Evolutionary conservation across 164 flowering plant species (phyloP).

Genomic region (Platanus orientalis): DNA sequence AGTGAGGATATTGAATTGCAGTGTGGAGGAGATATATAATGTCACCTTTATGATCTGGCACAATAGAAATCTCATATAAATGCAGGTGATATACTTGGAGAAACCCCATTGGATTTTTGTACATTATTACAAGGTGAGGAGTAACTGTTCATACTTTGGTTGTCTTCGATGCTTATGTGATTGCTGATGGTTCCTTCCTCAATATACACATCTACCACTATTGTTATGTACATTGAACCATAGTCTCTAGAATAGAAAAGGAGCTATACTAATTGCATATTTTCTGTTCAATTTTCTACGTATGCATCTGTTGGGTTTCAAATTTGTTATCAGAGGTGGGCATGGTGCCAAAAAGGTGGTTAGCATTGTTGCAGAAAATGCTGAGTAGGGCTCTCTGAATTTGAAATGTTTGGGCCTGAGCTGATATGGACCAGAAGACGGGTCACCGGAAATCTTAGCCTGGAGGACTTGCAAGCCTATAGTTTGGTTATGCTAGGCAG

Average conservation of each 20-base stretch:
- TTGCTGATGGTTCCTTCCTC: neutral
- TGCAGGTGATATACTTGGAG: conserved; percentile 5
- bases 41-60: neutral
- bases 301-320: neutral
- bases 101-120: conserved; percentile 4
- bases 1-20: conserved; percentile 1
- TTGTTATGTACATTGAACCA: neutral
- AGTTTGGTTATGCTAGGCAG: no score
- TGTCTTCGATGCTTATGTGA: no score
- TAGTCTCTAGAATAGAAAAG: neutral
- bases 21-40: neutral
- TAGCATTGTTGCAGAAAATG: no score
- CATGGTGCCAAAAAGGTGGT: no score
- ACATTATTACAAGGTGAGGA: neutral
- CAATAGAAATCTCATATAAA: neutral
- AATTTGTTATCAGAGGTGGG: no score
- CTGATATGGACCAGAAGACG: no score
- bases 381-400: no score
- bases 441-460: no score
- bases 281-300: neutral
- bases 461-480: no score
- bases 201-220: no score
- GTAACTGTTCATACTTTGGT: neutral
- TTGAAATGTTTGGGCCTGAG: no score
- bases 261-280: neutral